phyloP scores from a whole-genome alignment of 306 rosid species.

The Fagus sylvatica region DNA sequence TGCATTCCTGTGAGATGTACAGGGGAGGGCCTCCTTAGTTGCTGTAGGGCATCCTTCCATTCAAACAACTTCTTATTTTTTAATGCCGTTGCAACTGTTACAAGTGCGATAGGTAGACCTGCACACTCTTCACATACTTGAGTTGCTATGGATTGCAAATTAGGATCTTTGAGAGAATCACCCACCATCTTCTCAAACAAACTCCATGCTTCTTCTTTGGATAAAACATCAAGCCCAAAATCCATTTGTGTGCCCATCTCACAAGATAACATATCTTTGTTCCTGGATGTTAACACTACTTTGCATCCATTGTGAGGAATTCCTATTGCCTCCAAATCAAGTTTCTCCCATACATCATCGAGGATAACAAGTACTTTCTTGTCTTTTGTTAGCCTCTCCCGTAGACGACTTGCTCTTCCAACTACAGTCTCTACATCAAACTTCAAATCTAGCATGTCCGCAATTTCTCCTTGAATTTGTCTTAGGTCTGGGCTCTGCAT shows the following conservation, averaged over 20 bases:
- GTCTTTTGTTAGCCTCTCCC: neutral
- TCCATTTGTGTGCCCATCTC: neutral
- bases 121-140: neutral
- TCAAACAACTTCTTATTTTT: neutral
- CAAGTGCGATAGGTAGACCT: conserved; percentile 13
- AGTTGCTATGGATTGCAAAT: neutral
- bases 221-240: neutral
- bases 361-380: conserved; percentile 1
- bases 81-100: conserved; percentile 1
- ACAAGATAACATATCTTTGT: neutral
- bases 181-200: no score
- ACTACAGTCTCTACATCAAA: neutral
- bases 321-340: conserved; percentile 8
- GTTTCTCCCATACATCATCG: neutral
- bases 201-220: no score
- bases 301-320: neutral
- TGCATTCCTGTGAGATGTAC: neutral
- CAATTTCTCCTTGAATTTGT: conserved; percentile 7
- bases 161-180: no score
- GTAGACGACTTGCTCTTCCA: neutral
- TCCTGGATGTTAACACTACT: neutral
- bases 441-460: neutral
- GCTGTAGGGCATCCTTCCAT: neutral
- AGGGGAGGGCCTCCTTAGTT: neutral
- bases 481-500: neutral